Base-by-base conservation (phyloP, 257 asterid genomes). In the Cruciata laevipes region DNA sequence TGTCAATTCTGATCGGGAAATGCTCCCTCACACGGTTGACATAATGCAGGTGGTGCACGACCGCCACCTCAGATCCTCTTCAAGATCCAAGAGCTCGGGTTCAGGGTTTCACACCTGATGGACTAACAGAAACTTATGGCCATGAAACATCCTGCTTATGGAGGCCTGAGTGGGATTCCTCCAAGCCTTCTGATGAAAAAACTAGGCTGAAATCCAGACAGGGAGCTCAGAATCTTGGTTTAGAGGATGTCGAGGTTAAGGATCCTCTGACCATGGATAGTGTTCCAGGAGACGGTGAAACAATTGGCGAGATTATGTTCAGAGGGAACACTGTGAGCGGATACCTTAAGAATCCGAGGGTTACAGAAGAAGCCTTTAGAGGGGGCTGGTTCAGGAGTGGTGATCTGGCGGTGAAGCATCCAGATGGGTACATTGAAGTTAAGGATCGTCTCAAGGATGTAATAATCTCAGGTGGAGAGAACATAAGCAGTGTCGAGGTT, bases 281-380 rank as follows among this genome's bases (percentile, higher is more conserved):
- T 16, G 72, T 73, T 3, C 74, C 76, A 6, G 84, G 76, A 32
- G 84, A 79, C 32, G 79, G 81, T 21, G 74, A 57, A 60, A 76
- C 81, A 30, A 56, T 70, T 7, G 84, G 81, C 30, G 84, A 79
- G 65, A 57, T 79, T 12, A 44, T 79, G 76, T 67, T 79, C n/a
- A 66, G 77, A 68, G 84, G 84, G 49, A 79, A 79, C 13, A 79
- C 81, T 3, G 84, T 79, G 84, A 69, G 79, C 20, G 84, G 84
- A 30, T 79, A 79, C 62, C 53, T 76, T 0, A 79, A 79, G 10
- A 73, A 76, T 33, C 55, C 14, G 7, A 42, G 76, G 72, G 79
- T 79, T 21, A 79, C 84, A 1, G 65, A 67, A n/a, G 75, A 70
- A 10, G 84, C 81, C 11, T 79, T 79, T 4, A 16, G 66, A 17